These are phyloP conservation scores for Apiospora hydei DNA, from an alignment of 2,329 filamentous ascomycete genomes.

Conservation along the genomic window DNA sequence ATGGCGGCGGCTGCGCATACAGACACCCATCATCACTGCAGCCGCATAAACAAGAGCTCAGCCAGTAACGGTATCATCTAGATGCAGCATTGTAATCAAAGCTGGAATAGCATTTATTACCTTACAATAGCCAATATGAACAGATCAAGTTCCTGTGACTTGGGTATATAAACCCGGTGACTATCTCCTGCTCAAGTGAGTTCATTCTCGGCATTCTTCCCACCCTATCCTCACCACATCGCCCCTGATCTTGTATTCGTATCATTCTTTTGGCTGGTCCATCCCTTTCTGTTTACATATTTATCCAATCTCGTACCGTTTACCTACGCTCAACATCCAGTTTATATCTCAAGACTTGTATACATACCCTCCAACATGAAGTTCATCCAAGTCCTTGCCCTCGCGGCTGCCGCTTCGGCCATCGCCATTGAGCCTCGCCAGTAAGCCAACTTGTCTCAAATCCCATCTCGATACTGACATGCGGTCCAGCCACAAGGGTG, in stretches of 20 bases:
- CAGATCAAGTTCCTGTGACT: too few relatives aligned
- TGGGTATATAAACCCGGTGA: background rate
- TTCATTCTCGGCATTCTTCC: background rate
- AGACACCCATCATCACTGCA: background rate
- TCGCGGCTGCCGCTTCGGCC: constrained; percentile 24
- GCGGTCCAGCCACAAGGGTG: background rate
- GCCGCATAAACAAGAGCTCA: background rate
- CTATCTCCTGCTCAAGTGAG: background rate
- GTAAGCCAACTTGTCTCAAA: background rate
- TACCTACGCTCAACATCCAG: background rate
- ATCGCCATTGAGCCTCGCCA: constrained; percentile 27
- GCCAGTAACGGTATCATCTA: background rate
- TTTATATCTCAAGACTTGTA: background rate
- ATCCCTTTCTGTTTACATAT: background rate
- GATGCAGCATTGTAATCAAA: background rate
- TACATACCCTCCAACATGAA: constrained; percentile 23
- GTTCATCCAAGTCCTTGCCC: constrained; percentile 24
- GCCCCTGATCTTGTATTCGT: background rate
- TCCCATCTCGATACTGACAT: background rate
- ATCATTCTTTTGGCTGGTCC: background rate
- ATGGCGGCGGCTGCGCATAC: background rate
- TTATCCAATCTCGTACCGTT: background rate
- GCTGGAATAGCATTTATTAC: too few relatives aligned
- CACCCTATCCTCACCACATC: background rate
- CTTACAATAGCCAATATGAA: too few relatives aligned